phyloP scores from a whole-genome alignment of 2,329 filamentous ascomycete species.

The Trichophyton equinum region DNA sequence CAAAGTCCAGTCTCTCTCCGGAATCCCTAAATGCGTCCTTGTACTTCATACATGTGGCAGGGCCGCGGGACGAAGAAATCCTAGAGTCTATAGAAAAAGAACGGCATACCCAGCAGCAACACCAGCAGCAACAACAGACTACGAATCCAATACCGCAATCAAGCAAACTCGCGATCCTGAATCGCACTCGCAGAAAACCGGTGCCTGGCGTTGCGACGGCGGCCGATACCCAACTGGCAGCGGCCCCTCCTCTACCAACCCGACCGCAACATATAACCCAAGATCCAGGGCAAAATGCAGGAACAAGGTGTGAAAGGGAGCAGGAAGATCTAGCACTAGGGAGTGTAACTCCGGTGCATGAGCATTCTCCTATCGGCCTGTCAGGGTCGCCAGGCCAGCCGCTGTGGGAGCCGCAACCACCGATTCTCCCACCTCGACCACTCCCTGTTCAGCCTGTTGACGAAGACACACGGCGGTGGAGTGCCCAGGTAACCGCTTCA shows the following conservation, averaged over 20 bases:
- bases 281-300: not conserved
- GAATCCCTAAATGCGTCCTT: conserved; percentile 78
- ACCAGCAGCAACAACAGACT: not conserved
- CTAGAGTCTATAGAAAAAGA: conserved; percentile 30
- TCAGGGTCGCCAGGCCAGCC: not conserved
- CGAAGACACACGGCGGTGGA: conserved; percentile 7
- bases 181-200: conserved; percentile 30
- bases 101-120: conserved; percentile 7
- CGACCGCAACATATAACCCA: not conserved
- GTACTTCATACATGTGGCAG: conserved; percentile 78
- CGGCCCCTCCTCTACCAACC: not conserved
- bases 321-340: not conserved
- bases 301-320: not conserved
- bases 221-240: not conserved
- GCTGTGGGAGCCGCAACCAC: not conserved
- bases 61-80: conserved; percentile 42
- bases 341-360: not conserved
- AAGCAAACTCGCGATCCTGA: conserved; percentile 18
- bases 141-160: conserved; percentile 4
- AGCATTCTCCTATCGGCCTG: not conserved
- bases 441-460: not conserved
- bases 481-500: not conserved
- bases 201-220: conserved; percentile 17
- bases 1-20: conserved; percentile 69
- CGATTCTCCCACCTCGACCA: conserved; percentile 7